Conservation (phyloP, 148 eudicot species). For the Heliamphora exappendiculata region DNA sequence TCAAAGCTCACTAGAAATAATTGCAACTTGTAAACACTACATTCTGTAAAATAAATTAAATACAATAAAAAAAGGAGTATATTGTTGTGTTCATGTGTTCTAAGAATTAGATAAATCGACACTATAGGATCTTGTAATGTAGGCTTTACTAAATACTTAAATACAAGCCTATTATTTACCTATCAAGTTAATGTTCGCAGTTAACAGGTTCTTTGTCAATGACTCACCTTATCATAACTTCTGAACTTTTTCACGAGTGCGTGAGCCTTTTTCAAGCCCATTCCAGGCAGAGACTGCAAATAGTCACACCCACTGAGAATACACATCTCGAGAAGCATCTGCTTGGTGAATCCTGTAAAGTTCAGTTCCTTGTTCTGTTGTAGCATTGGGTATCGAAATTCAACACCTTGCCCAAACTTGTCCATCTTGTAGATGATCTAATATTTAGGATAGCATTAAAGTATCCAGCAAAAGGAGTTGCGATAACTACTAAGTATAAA, state of each 20-base stretch:
- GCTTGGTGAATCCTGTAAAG: conserved; percentile 66
- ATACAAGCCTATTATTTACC: background rate
- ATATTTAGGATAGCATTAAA: conserved; percentile 5
- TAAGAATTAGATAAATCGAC: no score
- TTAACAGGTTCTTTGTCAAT: background rate
- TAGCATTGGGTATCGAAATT: conserved; percentile 53
- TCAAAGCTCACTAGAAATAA: background rate
- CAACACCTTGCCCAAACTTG: conserved; percentile 92
- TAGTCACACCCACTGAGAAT: conserved; percentile 97
- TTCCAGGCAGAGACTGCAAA: conserved; percentile 82
- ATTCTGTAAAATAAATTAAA: no score
- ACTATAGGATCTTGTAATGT: no score
- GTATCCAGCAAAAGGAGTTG: background rate
- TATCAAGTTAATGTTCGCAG: background rate
- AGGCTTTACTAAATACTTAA: background rate
- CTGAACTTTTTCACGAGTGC: conserved; percentile 69
- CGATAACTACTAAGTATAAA: background rate
- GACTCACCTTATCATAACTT: conserved; percentile 65
- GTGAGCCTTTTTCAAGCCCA: conserved; percentile 95
- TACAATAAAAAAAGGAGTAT: no score
- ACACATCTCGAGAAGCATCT: conserved; percentile 94
- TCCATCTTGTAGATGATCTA: conserved; percentile 99
- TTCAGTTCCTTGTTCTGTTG: conserved; percentile 69
- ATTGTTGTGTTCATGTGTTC: no score
- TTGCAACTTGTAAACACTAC: background rate